Evolutionary conservation across 345 rosid species (phyloP).

Genomic region (Hibiscus mutabilis): DNA sequence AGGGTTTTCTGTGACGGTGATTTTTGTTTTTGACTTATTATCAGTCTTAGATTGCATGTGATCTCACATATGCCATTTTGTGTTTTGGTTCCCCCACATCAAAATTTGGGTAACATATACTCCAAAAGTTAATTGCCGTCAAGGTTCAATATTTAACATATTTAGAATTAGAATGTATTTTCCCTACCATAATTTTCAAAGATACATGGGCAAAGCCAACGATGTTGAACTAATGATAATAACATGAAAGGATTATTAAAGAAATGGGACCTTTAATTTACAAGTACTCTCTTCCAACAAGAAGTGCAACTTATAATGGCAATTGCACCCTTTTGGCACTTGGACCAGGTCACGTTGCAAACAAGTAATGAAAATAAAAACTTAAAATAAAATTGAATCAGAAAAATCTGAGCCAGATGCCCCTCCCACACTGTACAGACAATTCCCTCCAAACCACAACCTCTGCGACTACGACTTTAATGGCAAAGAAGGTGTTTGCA

Average conservation of each 20-base stretch:
- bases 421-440: too few relatives aligned
- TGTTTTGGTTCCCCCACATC: not conserved
- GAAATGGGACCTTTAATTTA: not conserved
- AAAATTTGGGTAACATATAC: not conserved
- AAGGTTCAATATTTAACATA: too few relatives aligned
- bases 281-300: not conserved
- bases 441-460: not conserved
- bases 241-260: not conserved
- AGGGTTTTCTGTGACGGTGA: constrained; percentile 22
- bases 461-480: constrained; percentile 23
- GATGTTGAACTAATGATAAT: too few relatives aligned
- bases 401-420: too few relatives aligned
- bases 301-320: not conserved
- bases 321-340: not conserved
- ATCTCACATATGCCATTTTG: constrained; percentile 3
- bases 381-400: too few relatives aligned
- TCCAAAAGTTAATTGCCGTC: not conserved
- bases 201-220: too few relatives aligned
- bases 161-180: too few relatives aligned
- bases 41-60: not conserved
- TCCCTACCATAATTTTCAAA: too few relatives aligned
- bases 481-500: constrained; percentile 32
- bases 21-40: constrained; percentile 2
- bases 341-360: too few relatives aligned
- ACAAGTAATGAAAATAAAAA: not conserved